Evolutionary conservation across 169 alveolate species (phyloP).

Genomic region (Condylostoma magnum): DNA sequence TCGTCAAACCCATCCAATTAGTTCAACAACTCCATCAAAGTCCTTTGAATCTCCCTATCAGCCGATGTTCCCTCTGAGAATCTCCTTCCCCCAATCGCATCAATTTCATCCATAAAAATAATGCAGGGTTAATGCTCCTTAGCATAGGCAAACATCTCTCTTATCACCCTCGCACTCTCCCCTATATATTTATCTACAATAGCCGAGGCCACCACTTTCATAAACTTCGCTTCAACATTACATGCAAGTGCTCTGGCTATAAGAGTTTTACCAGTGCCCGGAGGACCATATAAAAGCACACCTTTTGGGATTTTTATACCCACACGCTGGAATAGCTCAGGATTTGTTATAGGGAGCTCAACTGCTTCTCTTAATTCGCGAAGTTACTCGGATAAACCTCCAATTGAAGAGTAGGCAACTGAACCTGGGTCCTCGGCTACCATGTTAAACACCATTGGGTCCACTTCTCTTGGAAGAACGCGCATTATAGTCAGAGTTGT

Average conservation of each 20-base stretch:
- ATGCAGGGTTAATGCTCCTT: slow-evolving; percentile 98
- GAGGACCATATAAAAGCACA: slow-evolving; percentile 99
- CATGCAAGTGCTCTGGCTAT: slow-evolving; percentile 99
- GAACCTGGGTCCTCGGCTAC: slow-evolving; percentile 94
- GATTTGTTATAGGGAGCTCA: slow-evolving; percentile 98
- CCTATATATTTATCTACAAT: slow-evolving; percentile 99
- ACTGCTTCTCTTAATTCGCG: slow-evolving; percentile 97
- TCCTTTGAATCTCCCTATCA: slow-evolving; percentile 99
- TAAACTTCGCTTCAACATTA: slow-evolving; percentile 96
- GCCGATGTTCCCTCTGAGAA: slow-evolving; percentile 98
- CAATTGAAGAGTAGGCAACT: slow-evolving; percentile 86
- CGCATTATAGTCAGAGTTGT: slow-evolving; percentile 98
- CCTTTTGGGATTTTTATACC: slow-evolving; percentile 99
- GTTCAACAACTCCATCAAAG: slow-evolving; percentile 94
- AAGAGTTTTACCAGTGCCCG: slow-evolving; percentile 99
- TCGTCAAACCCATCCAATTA: slow-evolving; percentile 99
- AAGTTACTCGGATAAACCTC: slow-evolving; percentile 98
- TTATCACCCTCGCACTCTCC: slow-evolving; percentile 97
- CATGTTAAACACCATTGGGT: slow-evolving; percentile 98
- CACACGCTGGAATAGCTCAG: slow-evolving; percentile 95
- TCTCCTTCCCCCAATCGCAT: slow-evolving; percentile 98
- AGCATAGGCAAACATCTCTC: slow-evolving; percentile 99
- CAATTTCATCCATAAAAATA: slow-evolving; percentile 99
- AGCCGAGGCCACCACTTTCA: slow-evolving; percentile 98
- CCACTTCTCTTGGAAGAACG: slow-evolving; percentile 97